Evolutionary conservation across 441 rosid species (phyloP), one percentile per base, ranked within the genome.

Genomic region (Pelargonium cotyledonis): DNA sequence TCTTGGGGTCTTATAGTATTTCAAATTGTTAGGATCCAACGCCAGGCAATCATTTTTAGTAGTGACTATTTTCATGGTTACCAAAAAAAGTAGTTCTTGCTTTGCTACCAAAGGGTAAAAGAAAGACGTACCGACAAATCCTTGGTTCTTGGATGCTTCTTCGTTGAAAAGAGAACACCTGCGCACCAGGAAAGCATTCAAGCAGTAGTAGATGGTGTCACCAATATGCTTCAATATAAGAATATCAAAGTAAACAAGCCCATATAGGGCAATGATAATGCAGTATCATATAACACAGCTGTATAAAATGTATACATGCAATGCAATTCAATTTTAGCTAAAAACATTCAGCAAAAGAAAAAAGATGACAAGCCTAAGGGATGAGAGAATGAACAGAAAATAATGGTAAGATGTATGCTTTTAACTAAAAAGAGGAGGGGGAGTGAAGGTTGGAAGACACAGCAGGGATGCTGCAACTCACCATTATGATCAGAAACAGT

Each of bases 81-180:
- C 60, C 18, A 53, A 6, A 53, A 53, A 53, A 53, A 6, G 19
- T 53, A n/a, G 7, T 53, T 15, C 5, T 53, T 53, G 18, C 60
- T 51, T 55, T 9, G 40, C 58, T 0, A 47, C 29, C 69, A 72
- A 78, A 70, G 21, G 62, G 44, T 47, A 65, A 19, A 65, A 47
- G 23, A 16, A 55, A 70, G 69, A 80, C 91, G 46, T 85, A 95
- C 99, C 77, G 88, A 78, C 65, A 95, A 79, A 74, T 95, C 98
- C 82, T 84, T 89, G 68, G 98, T 95, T 76, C 92, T 84, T 43
- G 87, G 82, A 88, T 95, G 99, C 73, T 89, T 95, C 82, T 89
- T 92, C 12, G 97, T 77, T 76, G 92, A 81, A 80, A 95, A 95
- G 62, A 95, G 89, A 82, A 92, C 81, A 73, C 97, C 99, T 92